Evolutionary conservation across 2,329 filamentous ascomycete genomes (phyloP).

Genomic region (Neurospora crassa): DNA sequence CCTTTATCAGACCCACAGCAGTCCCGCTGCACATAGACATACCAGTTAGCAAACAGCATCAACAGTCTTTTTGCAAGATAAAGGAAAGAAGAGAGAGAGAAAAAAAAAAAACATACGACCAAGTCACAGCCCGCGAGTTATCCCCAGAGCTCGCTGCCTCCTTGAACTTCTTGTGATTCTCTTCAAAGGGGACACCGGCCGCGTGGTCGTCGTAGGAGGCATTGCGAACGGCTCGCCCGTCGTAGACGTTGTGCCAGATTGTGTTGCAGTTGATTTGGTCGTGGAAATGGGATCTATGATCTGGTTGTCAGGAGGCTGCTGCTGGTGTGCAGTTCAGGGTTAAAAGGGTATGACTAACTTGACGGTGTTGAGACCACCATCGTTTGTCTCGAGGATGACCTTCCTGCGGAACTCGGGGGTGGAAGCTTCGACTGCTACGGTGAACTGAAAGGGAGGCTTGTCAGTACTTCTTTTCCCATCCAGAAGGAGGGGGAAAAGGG

Average conservation of each 20-base stretch:
- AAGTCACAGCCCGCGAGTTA: conserved; percentile 28
- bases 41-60: conserved; percentile 1
- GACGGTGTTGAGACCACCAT: conserved; percentile 35
- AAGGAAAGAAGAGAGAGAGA: background rate
- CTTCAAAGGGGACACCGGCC: conserved; percentile 30
- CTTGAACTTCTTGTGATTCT: conserved; percentile 30
- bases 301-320: background rate
- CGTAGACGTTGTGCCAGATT: conserved; percentile 34
- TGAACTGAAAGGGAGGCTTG: conserved; percentile 25
- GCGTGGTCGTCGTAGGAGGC: conserved; percentile 31
- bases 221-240: conserved; percentile 32
- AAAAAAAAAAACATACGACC: conserved; percentile 17
- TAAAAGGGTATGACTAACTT: conserved; percentile 25
- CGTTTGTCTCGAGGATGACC: conserved; percentile 29
- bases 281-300: conserved; percentile 27
- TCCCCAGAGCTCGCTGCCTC: conserved; percentile 26
- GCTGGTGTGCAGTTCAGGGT: background rate
- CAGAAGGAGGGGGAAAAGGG: background rate
- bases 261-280: conserved; percentile 28
- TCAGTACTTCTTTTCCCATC: background rate
- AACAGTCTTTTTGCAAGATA: background rate
- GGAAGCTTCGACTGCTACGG: conserved; percentile 33
- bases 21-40: conserved; percentile 25
- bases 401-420: conserved; percentile 31
- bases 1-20: conserved; percentile 35